Evolutionary conservation across 2,329 filamentous ascomycete species (phyloP), one percentile per base, ranked within the genome.

Genomic region (Xylaria multiplex): DNA sequence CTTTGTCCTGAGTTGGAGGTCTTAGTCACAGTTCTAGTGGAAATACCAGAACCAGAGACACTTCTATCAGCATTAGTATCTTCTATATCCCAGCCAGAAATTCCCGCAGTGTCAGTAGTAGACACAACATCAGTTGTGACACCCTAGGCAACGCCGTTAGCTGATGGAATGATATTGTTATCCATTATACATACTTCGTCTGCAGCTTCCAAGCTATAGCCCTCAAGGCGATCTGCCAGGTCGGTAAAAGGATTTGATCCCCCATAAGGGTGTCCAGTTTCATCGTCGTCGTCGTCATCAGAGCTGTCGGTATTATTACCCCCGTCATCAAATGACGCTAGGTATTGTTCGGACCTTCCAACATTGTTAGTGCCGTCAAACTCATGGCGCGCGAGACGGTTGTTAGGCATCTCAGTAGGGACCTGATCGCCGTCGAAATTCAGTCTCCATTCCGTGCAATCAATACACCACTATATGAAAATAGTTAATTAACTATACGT

Each of bases 391-490:
- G 58, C 40, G 24, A 71, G 11, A 3, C 60, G 37, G 6, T 40
- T 64, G n/a, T 57, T 70, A 35, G 73, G 79, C 37, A 64, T 65
- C 5, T 68, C 67, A 53, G 63, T 71, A 3, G 73, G 73, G 2
- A 65, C 55, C 30, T 71, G 72, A n/a, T 73, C 68, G 4, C 66
- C 70, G 56, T 74, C 72, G 6, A 69, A 71, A 16, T 64, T 46
- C n/a, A 35, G 2, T 61, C 72, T 74, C 76, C 77, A 81, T 2
- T 72, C 68, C 0, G 73, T 76, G 64, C 80, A 81, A 4, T 67
- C 57, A 2, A 70, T 68, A 66, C 79, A 81, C 76, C 78, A 78
- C 78, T 80, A 48, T 22, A 37, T 54, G 49, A 59, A 55, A 19
- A 49, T 57, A 54, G 60, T 67, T 30, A 68, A 62, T 49, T 64